Conservation (phyloP, 176 grass and related monocot genomes). For the Carex cristatella region DNA sequence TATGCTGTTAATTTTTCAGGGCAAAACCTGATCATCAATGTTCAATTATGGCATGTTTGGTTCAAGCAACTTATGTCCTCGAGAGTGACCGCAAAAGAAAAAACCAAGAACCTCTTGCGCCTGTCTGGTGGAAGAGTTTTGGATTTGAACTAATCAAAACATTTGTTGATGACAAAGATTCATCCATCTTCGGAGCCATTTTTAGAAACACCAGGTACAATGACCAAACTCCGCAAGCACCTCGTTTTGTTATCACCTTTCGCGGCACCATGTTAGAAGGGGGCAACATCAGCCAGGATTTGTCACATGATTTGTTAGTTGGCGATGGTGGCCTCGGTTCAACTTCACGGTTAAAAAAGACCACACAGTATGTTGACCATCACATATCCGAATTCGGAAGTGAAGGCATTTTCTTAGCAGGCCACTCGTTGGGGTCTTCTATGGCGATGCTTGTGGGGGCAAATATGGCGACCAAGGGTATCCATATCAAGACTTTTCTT, state of each 20-base stretch:
- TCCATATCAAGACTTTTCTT: slow-evolving; percentile 28
- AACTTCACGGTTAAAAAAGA: slow-evolving; percentile 24
- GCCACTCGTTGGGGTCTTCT: slow-evolving; percentile 39
- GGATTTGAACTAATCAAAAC: slow-evolving; percentile 34
- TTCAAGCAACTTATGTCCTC: slow-evolving; percentile 34
- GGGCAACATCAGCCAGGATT: slow-evolving; percentile 19
- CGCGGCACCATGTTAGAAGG: slow-evolving; percentile 33
- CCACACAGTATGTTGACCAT: slow-evolving; percentile 13
- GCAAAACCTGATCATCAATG: slow-evolving; percentile 29
- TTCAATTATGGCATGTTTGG: slow-evolving; percentile 27
- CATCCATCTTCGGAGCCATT: slow-evolving; percentile 36
- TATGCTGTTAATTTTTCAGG: slow-evolving; percentile 22
- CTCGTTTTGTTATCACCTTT: slow-evolving; percentile 34
- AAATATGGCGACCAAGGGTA: slow-evolving; percentile 22
- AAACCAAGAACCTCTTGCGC: slow-evolving; percentile 21
- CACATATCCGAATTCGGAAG: slow-evolving; percentile 27
- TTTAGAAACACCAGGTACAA: slow-evolving; percentile 13
- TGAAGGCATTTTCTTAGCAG: slow-evolving; percentile 29
- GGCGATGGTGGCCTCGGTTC: slow-evolving; percentile 8
- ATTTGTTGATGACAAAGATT: slow-evolving; percentile 30
- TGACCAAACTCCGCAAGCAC: slow-evolving; percentile 19
- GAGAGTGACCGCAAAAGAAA: slow-evolving; percentile 32
- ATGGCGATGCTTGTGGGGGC: slow-evolving; percentile 32
- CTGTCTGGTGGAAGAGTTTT: slow-evolving; percentile 35
- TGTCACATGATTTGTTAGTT: slow-evolving; percentile 21